These are phyloP conservation scores for Cytospora piceicola DNA, from an alignment of 2,329 filamentous ascomycete species.

Conservation along the genomic window DNA sequence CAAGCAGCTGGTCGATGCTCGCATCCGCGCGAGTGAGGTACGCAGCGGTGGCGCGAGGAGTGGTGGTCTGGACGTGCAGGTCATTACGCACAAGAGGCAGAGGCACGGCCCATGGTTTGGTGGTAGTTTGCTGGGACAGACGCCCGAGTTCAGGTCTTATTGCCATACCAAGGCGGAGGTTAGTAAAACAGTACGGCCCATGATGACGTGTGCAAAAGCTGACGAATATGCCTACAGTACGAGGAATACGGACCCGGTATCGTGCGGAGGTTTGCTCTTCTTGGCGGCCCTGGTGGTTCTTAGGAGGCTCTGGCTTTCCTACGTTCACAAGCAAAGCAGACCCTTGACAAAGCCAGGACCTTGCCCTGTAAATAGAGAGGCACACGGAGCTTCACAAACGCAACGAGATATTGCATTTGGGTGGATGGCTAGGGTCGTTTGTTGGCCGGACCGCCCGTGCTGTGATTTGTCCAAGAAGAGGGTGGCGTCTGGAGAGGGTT, in stretches of 20 bases:
- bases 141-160: conserved; percentile 97
- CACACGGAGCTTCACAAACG: background rate
- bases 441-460: background rate
- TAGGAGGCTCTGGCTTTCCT: conserved; percentile 43
- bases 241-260: conserved; percentile 96
- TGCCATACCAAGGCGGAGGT: conserved; percentile 90
- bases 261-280: conserved; percentile 88
- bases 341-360: background rate
- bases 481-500: background rate
- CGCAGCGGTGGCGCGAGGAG: conserved; percentile 90
- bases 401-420: background rate
- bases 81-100: conserved; percentile 97
- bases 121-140: conserved; percentile 93
- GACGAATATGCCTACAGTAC: conserved; percentile 60
- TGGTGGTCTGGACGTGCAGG: conserved; percentile 93
- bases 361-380: background rate
- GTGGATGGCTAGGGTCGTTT: background rate
- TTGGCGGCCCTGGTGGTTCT: conserved; percentile 87
- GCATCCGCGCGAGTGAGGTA: conserved; percentile 90
- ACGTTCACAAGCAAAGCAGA: background rate
- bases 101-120: conserved; percentile 98
- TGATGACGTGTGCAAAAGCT: conserved; percentile 26
- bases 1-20: conserved; percentile 89
- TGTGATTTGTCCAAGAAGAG: background rate
- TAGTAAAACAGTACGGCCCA: conserved; percentile 34